These are phyloP conservation scores for Solanum chiquidenum DNA, from an alignment of 257 asterid genomes.

Conservation along the genomic window DNA sequence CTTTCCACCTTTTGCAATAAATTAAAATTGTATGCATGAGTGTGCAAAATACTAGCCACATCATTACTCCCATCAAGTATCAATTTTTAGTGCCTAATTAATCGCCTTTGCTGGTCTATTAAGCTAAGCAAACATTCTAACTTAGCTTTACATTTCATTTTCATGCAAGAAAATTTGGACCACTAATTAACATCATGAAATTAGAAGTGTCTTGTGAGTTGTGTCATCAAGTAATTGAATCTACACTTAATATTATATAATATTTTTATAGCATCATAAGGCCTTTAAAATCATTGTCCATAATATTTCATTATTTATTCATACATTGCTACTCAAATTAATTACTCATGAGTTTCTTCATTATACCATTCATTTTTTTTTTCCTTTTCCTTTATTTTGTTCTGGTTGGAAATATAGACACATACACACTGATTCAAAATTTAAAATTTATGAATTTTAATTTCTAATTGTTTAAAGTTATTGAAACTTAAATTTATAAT, in stretches of 20 bases:
- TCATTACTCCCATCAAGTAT: background rate
- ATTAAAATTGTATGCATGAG: background rate
- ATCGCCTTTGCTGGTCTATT: slow-evolving; percentile 24
- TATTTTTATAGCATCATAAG: background rate
- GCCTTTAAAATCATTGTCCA: background rate
- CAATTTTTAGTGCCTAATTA: background rate
- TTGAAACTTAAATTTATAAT: background rate
- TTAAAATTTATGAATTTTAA: background rate
- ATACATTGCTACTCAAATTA: background rate
- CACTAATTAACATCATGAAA: background rate
- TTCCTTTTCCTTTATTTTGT: background rate
- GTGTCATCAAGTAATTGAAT: background rate
- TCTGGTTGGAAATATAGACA: background rate
- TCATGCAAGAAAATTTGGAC: background rate
- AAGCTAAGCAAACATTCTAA: slow-evolving; percentile 25
- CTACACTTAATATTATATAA: background rate
- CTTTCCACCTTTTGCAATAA: background rate
- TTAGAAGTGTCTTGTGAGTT: background rate
- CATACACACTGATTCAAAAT: fast-evolving
- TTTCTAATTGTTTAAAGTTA: background rate
- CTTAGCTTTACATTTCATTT: background rate
- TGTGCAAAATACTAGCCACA: background rate
- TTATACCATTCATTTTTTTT: background rate
- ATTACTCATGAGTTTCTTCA: background rate
- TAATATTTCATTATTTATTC: background rate